phyloP scores from a whole-genome alignment of 2,329 filamentous ascomycete species.

The Onygena corvina region DNA sequence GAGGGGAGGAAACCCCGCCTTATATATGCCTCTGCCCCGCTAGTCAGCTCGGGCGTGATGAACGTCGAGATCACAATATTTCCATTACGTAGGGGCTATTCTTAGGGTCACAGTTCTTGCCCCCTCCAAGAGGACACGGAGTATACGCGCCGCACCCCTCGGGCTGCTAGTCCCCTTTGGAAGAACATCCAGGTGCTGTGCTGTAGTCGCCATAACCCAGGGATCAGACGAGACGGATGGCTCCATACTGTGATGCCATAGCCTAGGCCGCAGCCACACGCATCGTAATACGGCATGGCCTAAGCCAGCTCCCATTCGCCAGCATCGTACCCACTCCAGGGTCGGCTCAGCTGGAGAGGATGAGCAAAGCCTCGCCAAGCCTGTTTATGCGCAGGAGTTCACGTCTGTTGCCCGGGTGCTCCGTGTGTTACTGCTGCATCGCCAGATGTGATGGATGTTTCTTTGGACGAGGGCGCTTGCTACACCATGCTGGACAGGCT shows the following conservation, averaged over 20 bases:
- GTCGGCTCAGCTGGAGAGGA: constrained; percentile 2
- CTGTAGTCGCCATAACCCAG: neutral
- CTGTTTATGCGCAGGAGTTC: neutral
- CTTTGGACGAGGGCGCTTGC: neutral
- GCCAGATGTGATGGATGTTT: neutral
- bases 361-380: constrained; percentile 4
- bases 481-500: neutral
- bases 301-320: neutral
- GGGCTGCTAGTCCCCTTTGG: neutral
- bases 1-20: constrained; percentile 11
- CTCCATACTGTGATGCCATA: neutral
- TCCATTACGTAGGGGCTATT: neutral
- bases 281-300: neutral
- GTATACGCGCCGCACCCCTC: neutral
- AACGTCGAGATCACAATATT: neutral
- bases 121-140: too few relatives aligned
- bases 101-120: neutral
- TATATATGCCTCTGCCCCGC: constrained; percentile 5
- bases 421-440: neutral
- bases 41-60: neutral
- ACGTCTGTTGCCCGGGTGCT: neutral
- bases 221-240: neutral
- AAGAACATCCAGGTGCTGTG: neutral
- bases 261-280: neutral
- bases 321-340: neutral